These are phyloP conservation scores for Ilyonectria sp. DNA, from an alignment of 2,329 filamentous ascomycete genomes.

Conservation along the genomic window DNA sequence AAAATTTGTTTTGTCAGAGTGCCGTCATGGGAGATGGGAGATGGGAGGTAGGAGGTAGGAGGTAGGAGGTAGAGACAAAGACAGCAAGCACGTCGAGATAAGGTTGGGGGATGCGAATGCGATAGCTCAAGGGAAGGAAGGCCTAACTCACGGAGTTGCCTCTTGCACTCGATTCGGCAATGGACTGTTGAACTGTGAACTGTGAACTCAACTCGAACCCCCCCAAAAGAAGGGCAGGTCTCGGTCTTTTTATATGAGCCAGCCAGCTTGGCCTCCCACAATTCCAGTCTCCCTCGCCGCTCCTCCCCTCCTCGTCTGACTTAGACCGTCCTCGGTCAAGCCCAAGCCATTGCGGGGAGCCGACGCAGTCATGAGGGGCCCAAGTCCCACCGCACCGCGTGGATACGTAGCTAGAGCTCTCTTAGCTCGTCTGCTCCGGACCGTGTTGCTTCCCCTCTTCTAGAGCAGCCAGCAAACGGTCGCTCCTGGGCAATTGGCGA, in stretches of 20 bases:
- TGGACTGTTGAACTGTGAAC: not conserved
- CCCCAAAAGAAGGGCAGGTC: constrained; percentile 25
- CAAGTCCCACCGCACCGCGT: constrained; percentile 9
- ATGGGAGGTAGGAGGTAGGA: too few relatives aligned
- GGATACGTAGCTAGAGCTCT: constrained; percentile 6
- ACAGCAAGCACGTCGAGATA: not conserved
- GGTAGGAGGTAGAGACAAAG: not conserved
- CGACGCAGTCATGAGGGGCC: constrained; percentile 9
- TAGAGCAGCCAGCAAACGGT: not conserved
- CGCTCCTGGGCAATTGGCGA: not conserved
- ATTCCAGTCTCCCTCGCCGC: not conserved
- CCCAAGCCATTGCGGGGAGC: constrained; percentile 15
- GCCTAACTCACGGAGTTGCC: not conserved
- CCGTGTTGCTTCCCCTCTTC: constrained; percentile 1
- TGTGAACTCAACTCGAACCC: not conserved
- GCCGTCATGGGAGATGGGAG: too few relatives aligned
- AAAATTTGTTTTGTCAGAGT: not conserved
- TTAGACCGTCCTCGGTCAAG: constrained; percentile 6
- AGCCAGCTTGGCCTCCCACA: not conserved
- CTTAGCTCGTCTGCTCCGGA: constrained; percentile 1
- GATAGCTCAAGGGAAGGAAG: not conserved
- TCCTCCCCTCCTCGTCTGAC: constrained; percentile 14
- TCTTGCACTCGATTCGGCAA: not conserved
- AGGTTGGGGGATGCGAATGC: constrained; percentile 9
- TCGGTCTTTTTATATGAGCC: constrained; percentile 24